Evolutionary conservation across 495 filamentous ascomycete species (phyloP).

Genomic region (Neurospora intermedia): DNA sequence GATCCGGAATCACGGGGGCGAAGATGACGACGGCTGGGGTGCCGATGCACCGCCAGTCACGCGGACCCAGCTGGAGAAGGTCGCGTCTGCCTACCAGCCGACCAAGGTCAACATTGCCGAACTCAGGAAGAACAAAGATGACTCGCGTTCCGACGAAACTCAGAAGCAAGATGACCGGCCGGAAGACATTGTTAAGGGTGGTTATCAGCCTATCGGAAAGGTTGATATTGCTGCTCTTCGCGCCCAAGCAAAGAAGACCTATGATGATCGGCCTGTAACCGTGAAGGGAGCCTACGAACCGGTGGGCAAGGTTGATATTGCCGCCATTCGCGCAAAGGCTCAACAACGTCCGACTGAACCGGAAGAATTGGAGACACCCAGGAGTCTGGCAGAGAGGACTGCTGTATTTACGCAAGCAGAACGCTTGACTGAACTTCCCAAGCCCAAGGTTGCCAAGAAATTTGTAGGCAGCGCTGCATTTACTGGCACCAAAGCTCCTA

Average conservation of each 20-base stretch:
- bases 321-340: slow-evolving; percentile 74
- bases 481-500: slow-evolving; percentile 77
- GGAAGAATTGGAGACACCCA: slow-evolving; percentile 35
- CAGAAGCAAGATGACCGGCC: slow-evolving; percentile 26
- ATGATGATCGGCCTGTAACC: slow-evolving; percentile 66
- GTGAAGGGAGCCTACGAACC: slow-evolving; percentile 92
- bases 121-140: slow-evolving; percentile 56
- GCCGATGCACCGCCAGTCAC: slow-evolving; percentile 85
- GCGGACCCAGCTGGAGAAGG: slow-evolving; percentile 82
- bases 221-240: slow-evolving; percentile 89
- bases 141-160: slow-evolving; percentile 40
- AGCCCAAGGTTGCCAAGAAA: slow-evolving; percentile 85
- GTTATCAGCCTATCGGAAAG: slow-evolving; percentile 93
- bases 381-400: slow-evolving; percentile 55
- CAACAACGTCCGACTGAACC: slow-evolving; percentile 47
- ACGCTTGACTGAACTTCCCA: slow-evolving; percentile 77
- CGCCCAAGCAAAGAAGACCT: slow-evolving; percentile 57
- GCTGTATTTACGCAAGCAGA: slow-evolving; percentile 58
- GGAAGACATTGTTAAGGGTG: slow-evolving; percentile 67
- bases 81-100: slow-evolving; percentile 82
- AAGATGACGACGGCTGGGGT: slow-evolving; percentile 80
- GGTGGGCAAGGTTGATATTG: slow-evolving; percentile 89
- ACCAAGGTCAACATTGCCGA: slow-evolving; percentile 85
- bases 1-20: slow-evolving; percentile 32
- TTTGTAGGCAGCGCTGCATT: slow-evolving; percentile 66